Evolutionary conservation across 202 grass and related monocot genomes (phyloP), one percentile per base, ranked within the genome.

Genomic region (Brachypodium distachyon): DNA sequence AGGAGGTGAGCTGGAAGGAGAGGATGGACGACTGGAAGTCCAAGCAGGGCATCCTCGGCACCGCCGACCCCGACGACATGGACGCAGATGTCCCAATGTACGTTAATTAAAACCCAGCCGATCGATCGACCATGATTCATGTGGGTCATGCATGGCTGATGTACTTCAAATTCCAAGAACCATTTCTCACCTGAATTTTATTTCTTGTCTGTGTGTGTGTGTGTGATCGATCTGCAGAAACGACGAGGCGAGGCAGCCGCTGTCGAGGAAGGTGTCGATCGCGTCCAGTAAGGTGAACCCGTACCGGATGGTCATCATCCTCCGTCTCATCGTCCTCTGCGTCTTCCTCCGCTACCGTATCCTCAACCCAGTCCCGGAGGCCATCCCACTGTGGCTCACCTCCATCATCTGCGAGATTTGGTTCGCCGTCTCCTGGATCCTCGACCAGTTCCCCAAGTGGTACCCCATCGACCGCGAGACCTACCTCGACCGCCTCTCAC

Each of bases 401-500:
- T 99, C 96, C 58, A 89, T 99, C 80, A 75, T 99, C 68, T 99
- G 96, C 70, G 96, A 99, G 84, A 96, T 99, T 21, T 99, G 96
- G 96, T 99, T 99, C 81, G 96, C 96, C 44, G 9, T 95, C 46
- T 99, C 96, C 13, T 99, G 96, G 96, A 96, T 99, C 66, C 96
- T 99, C 19, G 96, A 99, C 70, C 96, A 99, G 79, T 99, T 99
- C 85, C 96, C 96, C 61, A 99, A 96, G 80, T 99, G 96, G 96
- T 96, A 87, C 67, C 96, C 96, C 19, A 99, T 99, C 64, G 92
- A 99, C 61, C 83, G 96, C 0, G 96, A 99, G 86, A 99, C 96
- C 12, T 99, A 99, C 85, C 92, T 99, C 42, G 96, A 99, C 78
- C 91, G 96, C 39, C 92, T 96, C 28, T 83, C 96, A 1, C 85